A percentile compares a stretch with the other conserved stretches of the same genome.
phyloP scores from a whole-genome alignment of 192 early-diverging fungal genomes.

The Entomortierella beljakovae region DNA sequence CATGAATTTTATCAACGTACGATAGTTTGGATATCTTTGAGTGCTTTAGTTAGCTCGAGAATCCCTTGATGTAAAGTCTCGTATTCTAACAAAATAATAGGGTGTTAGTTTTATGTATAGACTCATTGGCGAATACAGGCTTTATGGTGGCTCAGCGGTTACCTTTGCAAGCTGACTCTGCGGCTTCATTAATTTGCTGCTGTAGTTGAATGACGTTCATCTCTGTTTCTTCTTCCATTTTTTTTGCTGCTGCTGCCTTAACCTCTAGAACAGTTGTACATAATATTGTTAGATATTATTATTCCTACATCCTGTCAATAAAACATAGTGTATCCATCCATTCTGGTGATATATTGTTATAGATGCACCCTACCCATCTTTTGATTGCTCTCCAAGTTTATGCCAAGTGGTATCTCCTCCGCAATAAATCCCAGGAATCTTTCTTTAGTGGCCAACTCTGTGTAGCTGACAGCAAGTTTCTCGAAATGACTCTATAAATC shows the following conservation, averaged over 20 bases:
- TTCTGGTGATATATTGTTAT: background rate
- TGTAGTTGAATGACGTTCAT: conserved; percentile 14
- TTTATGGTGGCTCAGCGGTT: background rate
- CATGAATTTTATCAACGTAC: conserved; percentile 13
- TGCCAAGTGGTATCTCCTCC: conserved; percentile 27
- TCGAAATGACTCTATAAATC: conserved; percentile 32
- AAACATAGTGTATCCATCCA: background rate
- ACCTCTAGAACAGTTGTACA: background rate
- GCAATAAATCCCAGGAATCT: conserved; percentile 26
- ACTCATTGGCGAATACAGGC: too few relatives aligned
- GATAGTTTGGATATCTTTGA: conserved; percentile 37
- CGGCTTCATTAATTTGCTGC: conserved; percentile 15
- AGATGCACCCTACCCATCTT: conserved; percentile 11
- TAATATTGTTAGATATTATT: background rate
- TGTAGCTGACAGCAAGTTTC: conserved; percentile 31
- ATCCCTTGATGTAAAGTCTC: conserved; percentile 23
- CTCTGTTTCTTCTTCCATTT: conserved; percentile 17
- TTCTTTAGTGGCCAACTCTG: conserved; percentile 42
- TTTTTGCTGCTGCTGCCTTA: conserved; percentile 7
- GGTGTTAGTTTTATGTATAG: too few relatives aligned
- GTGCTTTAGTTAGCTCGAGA: conserved; percentile 18
- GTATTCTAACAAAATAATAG: conserved; percentile 12
- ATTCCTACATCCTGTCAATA: too few relatives aligned
- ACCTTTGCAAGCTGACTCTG: conserved; percentile 29
- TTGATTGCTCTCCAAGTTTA: conserved; percentile 27